phyloP scores from a whole-genome alignment of 305 asterid genomes.

The Ajuga reptans region DNA sequence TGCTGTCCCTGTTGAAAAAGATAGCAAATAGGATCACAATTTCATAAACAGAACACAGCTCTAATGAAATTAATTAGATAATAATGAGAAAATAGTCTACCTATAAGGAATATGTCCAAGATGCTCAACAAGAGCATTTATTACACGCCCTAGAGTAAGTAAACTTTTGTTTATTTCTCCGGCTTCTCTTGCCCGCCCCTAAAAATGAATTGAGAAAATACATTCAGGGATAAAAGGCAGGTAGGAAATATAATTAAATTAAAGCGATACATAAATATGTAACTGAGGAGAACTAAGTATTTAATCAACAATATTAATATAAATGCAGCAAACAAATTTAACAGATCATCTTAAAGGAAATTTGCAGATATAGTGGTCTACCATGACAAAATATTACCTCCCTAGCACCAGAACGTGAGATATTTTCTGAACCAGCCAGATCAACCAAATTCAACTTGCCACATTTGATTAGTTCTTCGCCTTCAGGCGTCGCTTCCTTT shows the following conservation, averaged over 20 bases:
- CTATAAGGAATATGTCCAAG: constrained; percentile 82
- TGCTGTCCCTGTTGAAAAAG: constrained; percentile 61
- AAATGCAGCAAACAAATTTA: not conserved
- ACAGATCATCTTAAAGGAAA: not conserved
- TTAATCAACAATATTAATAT: not conserved
- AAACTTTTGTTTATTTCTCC: constrained; percentile 91
- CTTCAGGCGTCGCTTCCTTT: constrained; percentile 96
- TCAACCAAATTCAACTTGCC: constrained; percentile 95
- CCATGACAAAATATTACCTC: constrained; percentile 44
- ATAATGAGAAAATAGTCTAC: constrained; percentile 25
- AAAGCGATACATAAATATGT: not conserved
- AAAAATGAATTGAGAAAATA: constrained; percentile 7
- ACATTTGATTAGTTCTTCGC: constrained; percentile 92
- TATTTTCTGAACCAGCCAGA: constrained; percentile 94
- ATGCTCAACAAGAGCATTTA: constrained; percentile 86
- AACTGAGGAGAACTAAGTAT: not conserved
- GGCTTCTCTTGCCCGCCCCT: constrained; percentile 96
- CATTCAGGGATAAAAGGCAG: not conserved
- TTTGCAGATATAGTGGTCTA: not conserved
- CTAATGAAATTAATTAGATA: not conserved
- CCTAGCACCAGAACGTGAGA: constrained; percentile 94
- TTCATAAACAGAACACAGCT: not conserved
- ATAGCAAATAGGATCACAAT: not conserved
- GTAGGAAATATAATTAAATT: not conserved
- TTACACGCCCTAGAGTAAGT: constrained; percentile 81